A percentile compares a stretch with the other conserved stretches of the same genome.
Conservation (phyloP, 2,329 filamentous ascomycete species). For the Colletotrichum sp. region DNA sequence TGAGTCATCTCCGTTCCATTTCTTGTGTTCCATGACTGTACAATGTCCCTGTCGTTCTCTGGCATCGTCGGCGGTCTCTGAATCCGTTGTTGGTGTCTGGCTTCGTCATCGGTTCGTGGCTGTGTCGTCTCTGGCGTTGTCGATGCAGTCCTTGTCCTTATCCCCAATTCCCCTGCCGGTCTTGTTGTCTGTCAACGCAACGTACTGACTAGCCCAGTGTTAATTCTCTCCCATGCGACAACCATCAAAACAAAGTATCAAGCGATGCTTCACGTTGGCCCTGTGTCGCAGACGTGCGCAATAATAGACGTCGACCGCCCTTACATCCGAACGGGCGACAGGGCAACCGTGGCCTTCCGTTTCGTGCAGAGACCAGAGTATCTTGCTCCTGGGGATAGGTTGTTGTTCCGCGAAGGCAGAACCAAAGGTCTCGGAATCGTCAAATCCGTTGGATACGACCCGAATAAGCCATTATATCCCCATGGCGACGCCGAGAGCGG, state of each 20-base stretch:
- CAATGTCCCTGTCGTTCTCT: neutral
- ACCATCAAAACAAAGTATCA: conserved; percentile 98
- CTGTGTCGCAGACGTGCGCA: conserved; percentile 92
- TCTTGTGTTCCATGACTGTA: neutral
- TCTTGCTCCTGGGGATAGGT: conserved; percentile 82
- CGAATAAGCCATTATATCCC: conserved; percentile 47
- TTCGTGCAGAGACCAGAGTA: conserved; percentile 97
- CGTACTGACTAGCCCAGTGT: conserved; percentile 54
- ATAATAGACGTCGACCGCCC: conserved; percentile 98
- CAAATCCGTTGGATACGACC: conserved; percentile 88
- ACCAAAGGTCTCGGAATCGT: conserved; percentile 97
- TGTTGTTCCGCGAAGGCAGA: conserved; percentile 91
- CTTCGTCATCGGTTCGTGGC: neutral
- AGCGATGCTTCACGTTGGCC: conserved; percentile 96
- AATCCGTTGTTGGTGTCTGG: neutral
- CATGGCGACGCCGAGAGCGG: neutral
- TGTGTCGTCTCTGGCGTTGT: neutral
- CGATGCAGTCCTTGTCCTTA: fast-evolving
- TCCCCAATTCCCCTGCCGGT: neutral
- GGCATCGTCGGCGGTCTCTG: neutral
- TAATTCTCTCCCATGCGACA: conserved; percentile 94
- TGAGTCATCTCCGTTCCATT: conserved; percentile 35
- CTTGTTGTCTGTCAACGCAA: neutral
- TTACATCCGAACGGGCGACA: conserved; percentile 91
- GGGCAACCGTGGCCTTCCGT: conserved; percentile 91